These are phyloP conservation scores for Adansonia grandidieri DNA, from an alignment of 441 rosid species.

Conservation along the genomic window DNA sequence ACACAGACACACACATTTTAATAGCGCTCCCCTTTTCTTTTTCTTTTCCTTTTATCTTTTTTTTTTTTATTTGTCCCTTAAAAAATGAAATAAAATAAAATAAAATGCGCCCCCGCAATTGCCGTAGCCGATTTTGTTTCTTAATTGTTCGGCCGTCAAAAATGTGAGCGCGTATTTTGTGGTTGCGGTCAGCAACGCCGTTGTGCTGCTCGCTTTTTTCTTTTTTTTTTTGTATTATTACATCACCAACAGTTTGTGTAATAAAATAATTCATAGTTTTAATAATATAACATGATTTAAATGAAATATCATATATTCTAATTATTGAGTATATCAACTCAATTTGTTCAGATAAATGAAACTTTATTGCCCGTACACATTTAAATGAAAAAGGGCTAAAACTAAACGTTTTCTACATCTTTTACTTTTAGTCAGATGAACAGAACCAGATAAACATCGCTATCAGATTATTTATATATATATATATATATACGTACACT, in stretches of 20 bases:
- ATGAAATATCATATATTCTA: too few relatives aligned
- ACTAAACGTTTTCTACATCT: too few relatives aligned
- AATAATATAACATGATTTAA: too few relatives aligned
- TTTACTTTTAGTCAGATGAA: not conserved
- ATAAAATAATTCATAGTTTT: too few relatives aligned
- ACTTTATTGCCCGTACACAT: too few relatives aligned
- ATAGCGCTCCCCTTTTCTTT: slow-evolving; percentile 1
- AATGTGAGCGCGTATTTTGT: not conserved
- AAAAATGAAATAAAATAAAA: not conserved
- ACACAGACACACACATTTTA: not conserved
- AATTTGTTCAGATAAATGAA: too few relatives aligned
- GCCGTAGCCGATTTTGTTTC: slow-evolving; percentile 39
- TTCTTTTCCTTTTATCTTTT: not conserved
- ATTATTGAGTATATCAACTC: too few relatives aligned
- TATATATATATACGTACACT: not conserved
- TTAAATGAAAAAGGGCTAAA: too few relatives aligned
- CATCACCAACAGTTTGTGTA: not conserved
- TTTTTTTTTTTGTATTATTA: not conserved
- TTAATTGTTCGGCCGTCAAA: not conserved
- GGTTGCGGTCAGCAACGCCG: not conserved
- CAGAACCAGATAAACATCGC: not conserved
- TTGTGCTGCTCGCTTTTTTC: not conserved
- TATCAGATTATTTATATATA: not conserved
- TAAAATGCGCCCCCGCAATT: slow-evolving; percentile 39
- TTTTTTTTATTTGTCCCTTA: not conserved